Evolutionary conservation across 345 rosid genomes (phyloP).

Genomic region (Eucalyptus pumila): DNA sequence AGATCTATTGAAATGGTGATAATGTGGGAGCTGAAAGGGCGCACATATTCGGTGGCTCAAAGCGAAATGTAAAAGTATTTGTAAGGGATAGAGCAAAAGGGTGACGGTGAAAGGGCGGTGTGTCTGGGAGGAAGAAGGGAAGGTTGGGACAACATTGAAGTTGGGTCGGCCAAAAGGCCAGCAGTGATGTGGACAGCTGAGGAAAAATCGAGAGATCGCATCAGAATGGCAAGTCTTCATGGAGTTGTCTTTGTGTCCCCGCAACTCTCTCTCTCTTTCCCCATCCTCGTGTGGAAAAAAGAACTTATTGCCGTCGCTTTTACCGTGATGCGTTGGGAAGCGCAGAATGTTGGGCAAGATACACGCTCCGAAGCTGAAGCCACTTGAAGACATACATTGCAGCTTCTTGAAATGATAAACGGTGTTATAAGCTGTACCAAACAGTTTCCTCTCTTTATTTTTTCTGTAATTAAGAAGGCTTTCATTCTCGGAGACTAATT

Average conservation of each 20-base stretch:
- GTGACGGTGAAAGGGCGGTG: neutral
- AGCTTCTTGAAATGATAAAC: neutral
- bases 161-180: constrained; percentile 55
- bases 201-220: constrained; percentile 1
- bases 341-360: neutral
- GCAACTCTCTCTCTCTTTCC: neutral
- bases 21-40: neutral
- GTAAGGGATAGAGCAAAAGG: neutral
- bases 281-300: neutral
- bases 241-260: neutral
- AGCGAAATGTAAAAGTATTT: neutral
- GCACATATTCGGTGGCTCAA: neutral
- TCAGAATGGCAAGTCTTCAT: neutral
- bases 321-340: neutral
- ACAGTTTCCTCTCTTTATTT: neutral
- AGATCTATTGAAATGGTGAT: neutral
- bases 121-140: constrained; percentile 10
- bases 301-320: neutral
- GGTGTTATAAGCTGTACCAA: neutral
- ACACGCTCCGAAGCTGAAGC: neutral
- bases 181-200: constrained; percentile 42
- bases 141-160: constrained; percentile 33
- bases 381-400: neutral
- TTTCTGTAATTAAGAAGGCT: neutral
- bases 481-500: neutral